Evolutionary conservation across 345 rosid genomes (phyloP).

Genomic region (Gossypium raimondii): DNA sequence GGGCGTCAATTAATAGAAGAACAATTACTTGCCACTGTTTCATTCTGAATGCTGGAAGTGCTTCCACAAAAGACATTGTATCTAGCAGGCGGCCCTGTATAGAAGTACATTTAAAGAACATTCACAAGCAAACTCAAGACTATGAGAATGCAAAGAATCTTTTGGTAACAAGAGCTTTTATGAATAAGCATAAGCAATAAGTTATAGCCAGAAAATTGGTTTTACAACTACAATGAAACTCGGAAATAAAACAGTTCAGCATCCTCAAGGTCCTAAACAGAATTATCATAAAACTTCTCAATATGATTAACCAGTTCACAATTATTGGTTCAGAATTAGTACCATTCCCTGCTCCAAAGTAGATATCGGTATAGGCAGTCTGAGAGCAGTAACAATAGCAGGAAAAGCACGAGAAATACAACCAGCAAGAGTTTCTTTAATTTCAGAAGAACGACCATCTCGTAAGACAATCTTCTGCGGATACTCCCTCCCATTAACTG

Average conservation of each 20-base stretch:
- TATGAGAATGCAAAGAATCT: background rate
- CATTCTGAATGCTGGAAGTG: slow-evolving; percentile 54
- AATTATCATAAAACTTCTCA: background rate
- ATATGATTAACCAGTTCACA: slow-evolving; percentile 6
- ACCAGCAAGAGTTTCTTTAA: slow-evolving; percentile 69
- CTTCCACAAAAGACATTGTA: slow-evolving; percentile 75
- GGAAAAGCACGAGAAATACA: slow-evolving; percentile 84
- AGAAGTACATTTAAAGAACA: background rate
- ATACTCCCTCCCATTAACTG: slow-evolving; percentile 68
- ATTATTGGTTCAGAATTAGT: slow-evolving; percentile 17
- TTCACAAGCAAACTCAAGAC: background rate
- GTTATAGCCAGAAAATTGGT: background rate
- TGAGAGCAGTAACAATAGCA: slow-evolving; percentile 59
- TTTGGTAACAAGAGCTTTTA: slow-evolving; percentile 2
- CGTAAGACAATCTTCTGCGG: slow-evolving; percentile 44
- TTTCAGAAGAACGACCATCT: slow-evolving; percentile 80
- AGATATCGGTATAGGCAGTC: slow-evolving; percentile 61
- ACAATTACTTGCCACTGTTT: slow-evolving; percentile 82
- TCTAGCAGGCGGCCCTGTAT: slow-evolving; percentile 67
- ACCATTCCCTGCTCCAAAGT: slow-evolving; percentile 80
- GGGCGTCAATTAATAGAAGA: slow-evolving; percentile 69
- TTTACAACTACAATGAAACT: background rate
- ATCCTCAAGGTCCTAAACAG: slow-evolving; percentile 14
- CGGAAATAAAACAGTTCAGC: background rate
- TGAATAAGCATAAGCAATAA: background rate